Percentiles rank a stretch among this genome's conserved stretches.
Conservation (phyloP, 2,329 filamentous ascomycete genomes). For the Fusarium verrucosum region DNA sequence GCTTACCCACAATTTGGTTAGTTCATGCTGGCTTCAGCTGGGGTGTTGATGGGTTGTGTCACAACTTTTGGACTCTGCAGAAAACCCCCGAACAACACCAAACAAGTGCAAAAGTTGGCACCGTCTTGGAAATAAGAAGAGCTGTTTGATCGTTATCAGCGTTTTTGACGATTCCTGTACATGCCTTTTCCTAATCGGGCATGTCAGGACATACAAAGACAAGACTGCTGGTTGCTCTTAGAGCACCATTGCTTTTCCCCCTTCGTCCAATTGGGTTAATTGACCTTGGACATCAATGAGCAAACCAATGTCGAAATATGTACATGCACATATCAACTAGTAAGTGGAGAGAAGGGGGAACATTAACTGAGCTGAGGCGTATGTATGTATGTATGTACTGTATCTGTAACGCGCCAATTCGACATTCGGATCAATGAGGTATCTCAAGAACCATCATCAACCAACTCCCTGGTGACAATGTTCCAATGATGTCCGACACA, state of each 20-base stretch:
- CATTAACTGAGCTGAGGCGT: constrained; percentile 22
- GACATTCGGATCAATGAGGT: constrained; percentile 7
- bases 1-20: constrained; percentile 28
- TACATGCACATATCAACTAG: constrained; percentile 11
- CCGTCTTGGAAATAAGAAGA: constrained; percentile 3
- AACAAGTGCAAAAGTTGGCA: constrained; percentile 5
- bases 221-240: constrained; percentile 15
- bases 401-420: constrained; percentile 31
- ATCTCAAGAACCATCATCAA: constrained; percentile 1
- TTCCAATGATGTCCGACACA: constrained; percentile 7
- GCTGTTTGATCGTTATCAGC: constrained; percentile 1
- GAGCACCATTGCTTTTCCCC: constrained; percentile 29
- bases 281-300: constrained; percentile 18
- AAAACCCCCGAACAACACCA: not conserved
- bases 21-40: constrained; percentile 17
- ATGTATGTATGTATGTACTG: constrained; percentile 23
- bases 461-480: constrained; percentile 4
- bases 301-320: constrained; percentile 6
- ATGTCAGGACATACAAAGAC: not conserved
- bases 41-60: constrained; percentile 24
- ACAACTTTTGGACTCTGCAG: constrained; percentile 18
- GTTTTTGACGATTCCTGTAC: constrained; percentile 7
- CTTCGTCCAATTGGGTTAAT: constrained; percentile 14
- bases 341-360: constrained; percentile 40
- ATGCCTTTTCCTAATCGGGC: too few relatives aligned